Evolutionary conservation across 2,329 filamentous ascomycete species (phyloP).

Genomic region (Penicillium capsulatum): DNA sequence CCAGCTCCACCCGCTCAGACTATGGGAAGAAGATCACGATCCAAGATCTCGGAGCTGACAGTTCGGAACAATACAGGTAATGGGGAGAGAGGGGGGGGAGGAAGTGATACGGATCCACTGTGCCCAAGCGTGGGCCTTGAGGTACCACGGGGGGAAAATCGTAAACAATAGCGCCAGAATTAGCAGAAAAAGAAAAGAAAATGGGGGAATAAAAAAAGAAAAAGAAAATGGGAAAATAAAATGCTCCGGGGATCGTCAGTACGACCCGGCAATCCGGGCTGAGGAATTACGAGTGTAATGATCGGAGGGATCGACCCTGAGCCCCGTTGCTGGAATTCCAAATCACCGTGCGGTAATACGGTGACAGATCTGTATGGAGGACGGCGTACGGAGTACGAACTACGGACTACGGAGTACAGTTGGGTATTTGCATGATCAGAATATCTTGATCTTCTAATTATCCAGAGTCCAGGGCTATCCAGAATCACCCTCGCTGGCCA

Average conservation of each 20-base stretch:
- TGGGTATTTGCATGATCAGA: no score
- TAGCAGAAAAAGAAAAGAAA: no score
- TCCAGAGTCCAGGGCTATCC: no score
- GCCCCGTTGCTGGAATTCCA: conserved; percentile 28
- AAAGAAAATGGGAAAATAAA: conserved; percentile 8
- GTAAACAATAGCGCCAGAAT: no score
- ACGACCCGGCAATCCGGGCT: conserved; percentile 26
- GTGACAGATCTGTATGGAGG: no score
- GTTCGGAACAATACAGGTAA: conserved; percentile 24
- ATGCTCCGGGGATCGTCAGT: conserved; percentile 23
- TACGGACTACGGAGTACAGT: no score
- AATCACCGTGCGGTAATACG: conserved; percentile 22
- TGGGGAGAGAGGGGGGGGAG: not conserved
- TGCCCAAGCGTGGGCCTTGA: not conserved
- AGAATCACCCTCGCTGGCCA: no score
- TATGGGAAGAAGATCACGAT: conserved; percentile 39
- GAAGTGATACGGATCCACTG: not conserved
- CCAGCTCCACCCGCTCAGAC: conserved; percentile 31
- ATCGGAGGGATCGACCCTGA: conserved; percentile 28
- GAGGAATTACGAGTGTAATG: conserved; percentile 23
- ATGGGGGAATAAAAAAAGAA: not conserved
- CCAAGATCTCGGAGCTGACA: conserved; percentile 41
- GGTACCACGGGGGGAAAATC: not conserved
- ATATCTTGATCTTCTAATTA: no score
- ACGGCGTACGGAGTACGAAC: no score